A percentile compares a stretch with the other conserved stretches of the same genome.
phyloP scores from a whole-genome alignment of 768 basidiomycete species.

The Amanita muscaria region DNA sequence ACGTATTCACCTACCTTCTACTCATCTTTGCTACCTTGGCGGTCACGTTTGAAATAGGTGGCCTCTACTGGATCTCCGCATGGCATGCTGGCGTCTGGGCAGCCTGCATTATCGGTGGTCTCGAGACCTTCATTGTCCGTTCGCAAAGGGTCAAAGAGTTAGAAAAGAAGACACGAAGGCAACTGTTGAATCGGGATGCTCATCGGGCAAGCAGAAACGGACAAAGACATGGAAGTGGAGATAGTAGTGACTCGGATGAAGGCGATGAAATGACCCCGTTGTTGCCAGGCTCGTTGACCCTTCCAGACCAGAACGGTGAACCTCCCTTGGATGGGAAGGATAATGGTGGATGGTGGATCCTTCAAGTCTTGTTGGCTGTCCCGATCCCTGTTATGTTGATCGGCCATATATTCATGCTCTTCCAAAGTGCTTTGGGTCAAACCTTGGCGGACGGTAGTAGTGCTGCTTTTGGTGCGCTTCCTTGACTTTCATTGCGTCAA shows the following conservation, averaged over 20 bases:
- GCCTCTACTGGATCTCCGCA: slow-evolving; percentile 47
- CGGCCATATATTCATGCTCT: slow-evolving; percentile 19
- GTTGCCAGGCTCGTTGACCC: slow-evolving; percentile 3
- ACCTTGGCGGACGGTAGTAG: slow-evolving; percentile 22
- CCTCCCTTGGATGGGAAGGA: slow-evolving; percentile 14
- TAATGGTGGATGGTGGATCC: slow-evolving; percentile 22
- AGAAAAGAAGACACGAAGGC: slow-evolving; percentile 4
- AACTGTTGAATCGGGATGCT: neutral
- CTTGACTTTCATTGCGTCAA: neutral
- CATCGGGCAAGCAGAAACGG: neutral
- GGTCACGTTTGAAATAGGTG: slow-evolving; percentile 36
- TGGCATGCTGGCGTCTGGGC: slow-evolving; percentile 42
- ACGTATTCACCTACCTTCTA: slow-evolving; percentile 49
- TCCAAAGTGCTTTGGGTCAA: slow-evolving; percentile 20
- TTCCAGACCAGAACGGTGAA: slow-evolving; percentile 13
- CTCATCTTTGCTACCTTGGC: slow-evolving; percentile 43
- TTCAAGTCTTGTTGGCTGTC: slow-evolving; percentile 21
- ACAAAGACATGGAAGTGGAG: neutral
- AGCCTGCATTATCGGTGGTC: slow-evolving; percentile 28
- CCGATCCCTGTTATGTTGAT: slow-evolving; percentile 21
- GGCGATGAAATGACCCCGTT: slow-evolving; percentile 5
- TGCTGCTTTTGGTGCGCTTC: slow-evolving; percentile 36
- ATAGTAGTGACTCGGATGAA: slow-evolving; percentile 2
- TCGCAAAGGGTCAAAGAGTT: neutral
- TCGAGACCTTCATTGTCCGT: slow-evolving; percentile 21